These are phyloP conservation scores for Dendrobium officinale DNA, from an alignment of 106 monocot species.

Conservation along the genomic window DNA sequence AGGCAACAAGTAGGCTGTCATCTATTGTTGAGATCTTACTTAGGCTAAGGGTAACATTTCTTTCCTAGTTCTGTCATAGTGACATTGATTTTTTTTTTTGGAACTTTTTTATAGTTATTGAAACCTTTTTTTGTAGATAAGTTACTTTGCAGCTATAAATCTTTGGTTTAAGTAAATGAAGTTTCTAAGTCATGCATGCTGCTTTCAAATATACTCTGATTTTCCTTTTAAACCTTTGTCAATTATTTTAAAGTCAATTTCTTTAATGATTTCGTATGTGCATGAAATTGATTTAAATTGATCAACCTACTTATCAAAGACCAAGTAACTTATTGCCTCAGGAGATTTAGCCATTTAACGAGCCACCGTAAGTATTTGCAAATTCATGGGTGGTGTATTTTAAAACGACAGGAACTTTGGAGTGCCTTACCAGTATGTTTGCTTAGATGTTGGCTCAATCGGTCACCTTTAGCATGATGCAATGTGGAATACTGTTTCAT, in stretches of 20 bases:
- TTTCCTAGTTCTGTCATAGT: not conserved
- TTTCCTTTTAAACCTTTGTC: not conserved
- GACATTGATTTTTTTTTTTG: not conserved
- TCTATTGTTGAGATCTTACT: slow-evolving; percentile 51
- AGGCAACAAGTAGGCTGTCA: slow-evolving; percentile 53
- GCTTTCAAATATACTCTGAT: not conserved
- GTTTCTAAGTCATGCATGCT: not conserved
- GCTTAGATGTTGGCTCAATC: not conserved
- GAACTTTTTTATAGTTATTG: not conserved
- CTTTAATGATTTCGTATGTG: not conserved
- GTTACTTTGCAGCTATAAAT: not conserved
- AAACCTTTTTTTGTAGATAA: not conserved
- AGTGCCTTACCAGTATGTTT: not conserved
- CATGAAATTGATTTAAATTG: not conserved
- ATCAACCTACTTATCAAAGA: not conserved
- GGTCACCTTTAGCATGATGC: not conserved
- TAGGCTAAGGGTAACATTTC: slow-evolving; percentile 55
- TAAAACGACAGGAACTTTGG: not conserved
- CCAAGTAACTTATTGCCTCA: not conserved
- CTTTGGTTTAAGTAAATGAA: not conserved
- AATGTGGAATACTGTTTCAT: not conserved
- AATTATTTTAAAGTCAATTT: not conserved
- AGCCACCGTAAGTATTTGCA: not conserved
- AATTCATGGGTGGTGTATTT: not conserved
- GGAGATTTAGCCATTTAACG: not conserved